Base-by-base conservation (phyloP, 768 basidiomycete genomes). In the Tremella mesenterica region DNA sequence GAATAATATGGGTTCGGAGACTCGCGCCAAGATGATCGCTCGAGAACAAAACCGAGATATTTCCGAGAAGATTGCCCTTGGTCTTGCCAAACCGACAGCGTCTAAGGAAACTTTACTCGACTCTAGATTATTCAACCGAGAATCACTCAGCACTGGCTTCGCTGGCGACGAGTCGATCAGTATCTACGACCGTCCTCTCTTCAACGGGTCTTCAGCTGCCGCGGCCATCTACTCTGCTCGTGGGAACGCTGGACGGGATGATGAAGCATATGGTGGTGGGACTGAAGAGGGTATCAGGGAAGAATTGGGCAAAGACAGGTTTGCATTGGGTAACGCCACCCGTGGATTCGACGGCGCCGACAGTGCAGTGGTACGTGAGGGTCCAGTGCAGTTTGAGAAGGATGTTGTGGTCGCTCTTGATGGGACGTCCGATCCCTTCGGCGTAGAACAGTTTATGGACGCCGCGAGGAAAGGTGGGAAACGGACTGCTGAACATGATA, bases 151-250 rank as follows among this genome's bases (percentile, higher is more conserved):
- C 0, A 79, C 77, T 38, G 80, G 79, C 50, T 96, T 97, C 74
- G 95, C 81, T 28, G 86, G 88, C 60, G 89, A 93, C 29, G 95
- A 97, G 48, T 79, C 81, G n/a, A 97, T 97, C 75, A 87, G 84
- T 63, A 75, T 99, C 25, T 97, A 96, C 75, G 95, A 99, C 72
- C 82, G 83, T 46, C 91, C 93, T 2, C 77, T 99, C 46, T 99
- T 99, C 81, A 86, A 90, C 64, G 93, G 95, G 1, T 93, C 92
- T 2, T 84, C 85, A 3, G 93, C 93, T 16, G 91, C 88, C 0
- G 90, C 93, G n/a, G 95, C 95, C n/a, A 99, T 99, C 62, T 99
- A 99, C 79, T 93, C 92, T 74, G 88, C 93, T 4, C 80, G 85
- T 25, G 91, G 92, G 0, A 86, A 89, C 54, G 53, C 38, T 16